phyloP scores from a whole-genome alignment of 768 basidiomycete species.

The Tylopilus felleus region DNA sequence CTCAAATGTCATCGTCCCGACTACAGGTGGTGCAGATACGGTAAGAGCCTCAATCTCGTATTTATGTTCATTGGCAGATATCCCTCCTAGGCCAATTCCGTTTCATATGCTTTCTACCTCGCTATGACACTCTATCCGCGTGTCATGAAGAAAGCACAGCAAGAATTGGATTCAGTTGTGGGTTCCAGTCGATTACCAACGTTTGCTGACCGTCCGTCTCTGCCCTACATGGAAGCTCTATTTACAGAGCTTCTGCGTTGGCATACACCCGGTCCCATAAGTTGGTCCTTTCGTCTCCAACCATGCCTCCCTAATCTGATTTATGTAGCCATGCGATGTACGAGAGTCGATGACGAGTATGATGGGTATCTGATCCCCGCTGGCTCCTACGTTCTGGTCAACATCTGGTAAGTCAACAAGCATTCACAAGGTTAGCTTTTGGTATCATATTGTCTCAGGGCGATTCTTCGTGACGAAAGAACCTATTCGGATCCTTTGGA shows the following conservation, averaged over 20 bases:
- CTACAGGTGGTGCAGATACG: too few species aligned
- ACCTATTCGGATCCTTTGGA: constrained; percentile 16
- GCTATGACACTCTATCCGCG: too few species aligned
- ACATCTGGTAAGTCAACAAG: constrained; percentile 12
- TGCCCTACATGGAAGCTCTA: too few species aligned
- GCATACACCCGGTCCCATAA: constrained; percentile 15
- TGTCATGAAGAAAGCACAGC: too few species aligned
- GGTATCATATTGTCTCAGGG: constrained; percentile 3
- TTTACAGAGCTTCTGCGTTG: constrained; percentile 27
- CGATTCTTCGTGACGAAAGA: constrained; percentile 15
- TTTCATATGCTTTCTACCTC: too few species aligned
- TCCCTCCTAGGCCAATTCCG: too few species aligned
- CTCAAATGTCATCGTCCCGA: too few species aligned
- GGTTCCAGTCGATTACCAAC: too few species aligned
- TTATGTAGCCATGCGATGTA: constrained; percentile 8
- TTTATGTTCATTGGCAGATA: too few species aligned
- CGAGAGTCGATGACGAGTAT: constrained; percentile 19
- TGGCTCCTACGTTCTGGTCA: constrained; percentile 18
- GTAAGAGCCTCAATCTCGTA: too few species aligned
- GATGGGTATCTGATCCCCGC: constrained; percentile 24
- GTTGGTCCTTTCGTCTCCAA: not conserved
- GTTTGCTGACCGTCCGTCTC: too few species aligned
- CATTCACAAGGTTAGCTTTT: not conserved
- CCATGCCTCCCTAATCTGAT: not conserved
- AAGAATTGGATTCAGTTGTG: too few species aligned